Evolutionary conservation across 202 grass and related monocot species (phyloP), one percentile per base, ranked within the genome.

Genomic region (Zoysia matrella): DNA sequence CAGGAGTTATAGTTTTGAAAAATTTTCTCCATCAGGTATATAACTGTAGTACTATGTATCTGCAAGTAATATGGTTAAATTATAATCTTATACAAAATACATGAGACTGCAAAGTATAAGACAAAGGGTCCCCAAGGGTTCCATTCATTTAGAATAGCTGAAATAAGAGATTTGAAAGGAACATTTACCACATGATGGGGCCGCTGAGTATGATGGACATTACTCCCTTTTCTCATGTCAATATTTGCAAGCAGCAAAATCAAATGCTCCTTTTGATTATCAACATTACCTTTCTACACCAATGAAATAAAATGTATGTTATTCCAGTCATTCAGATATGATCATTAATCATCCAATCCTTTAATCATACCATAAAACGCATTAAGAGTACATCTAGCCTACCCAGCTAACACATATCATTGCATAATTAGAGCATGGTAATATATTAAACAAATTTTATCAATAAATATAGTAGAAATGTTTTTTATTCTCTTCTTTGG

Each of bases 231-330:
- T 75, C 87, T 95, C 74, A 89, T 87, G 79, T 92, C 83, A 69
- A 99, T 89, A 78, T 99, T 99, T 75, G 91, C 93, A 85, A 99
- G 91, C 46, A 99, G 82, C 80, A 99, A 88, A 94, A 99, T 93
- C 89, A 99, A 92, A 83, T 99, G 96, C 60, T 99, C 96, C 71
- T 89, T 91, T 88, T 99, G 96, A 90, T 99, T 99, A 11, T 93
- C 91, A 60, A 94, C 87, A 73, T 95, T 99, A 36, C 91, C 87
- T 93, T 88, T 93, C 96, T 99, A 82, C 58, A 90, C 44, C 46
- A 84, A 74, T 30, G 36, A 66, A 86, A 57, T 61, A 73, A 80
- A 85, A 65, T 36, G 30, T 36, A 36, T 36, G 30, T 36, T 36
- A 36, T 36, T 36, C 30, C 30, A 36, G 30, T 36, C 30, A 36